These are phyloP conservation scores for Pseudoscleropodium purum DNA, from an alignment of 225 moss, liverwort and hornwort species.

Conservation along the genomic window DNA sequence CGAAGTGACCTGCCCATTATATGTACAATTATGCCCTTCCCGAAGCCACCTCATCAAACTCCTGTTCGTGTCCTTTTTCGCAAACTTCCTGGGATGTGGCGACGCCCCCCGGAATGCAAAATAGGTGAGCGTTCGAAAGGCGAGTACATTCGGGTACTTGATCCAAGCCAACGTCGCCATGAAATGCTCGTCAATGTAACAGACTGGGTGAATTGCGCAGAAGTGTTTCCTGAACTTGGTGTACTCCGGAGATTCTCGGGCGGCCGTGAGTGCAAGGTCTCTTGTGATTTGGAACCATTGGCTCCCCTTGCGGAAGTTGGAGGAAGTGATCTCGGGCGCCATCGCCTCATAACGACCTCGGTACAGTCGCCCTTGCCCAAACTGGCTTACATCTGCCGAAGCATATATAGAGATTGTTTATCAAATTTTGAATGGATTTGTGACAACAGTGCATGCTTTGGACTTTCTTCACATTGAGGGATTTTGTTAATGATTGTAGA, in stretches of 20 bases:
- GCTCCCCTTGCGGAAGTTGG: conserved; percentile 40
- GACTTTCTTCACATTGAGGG: not conserved
- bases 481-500: not conserved
- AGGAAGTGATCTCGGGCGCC: conserved; percentile 18
- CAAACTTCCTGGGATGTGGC: conserved; percentile 13
- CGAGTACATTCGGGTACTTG: not conserved
- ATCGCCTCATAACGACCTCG: not conserved
- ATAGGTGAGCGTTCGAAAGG: conserved; percentile 33
- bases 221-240: conserved; percentile 18
- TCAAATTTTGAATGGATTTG: not conserved
- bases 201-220: not conserved
- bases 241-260: conserved; percentile 3
- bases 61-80: not conserved
- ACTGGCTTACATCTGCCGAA: not conserved
- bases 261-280: not conserved
- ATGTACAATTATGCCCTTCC: not conserved
- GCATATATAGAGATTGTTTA: not conserved
- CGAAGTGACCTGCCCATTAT: not conserved
- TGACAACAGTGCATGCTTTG: not conserved
- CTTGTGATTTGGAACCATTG: conserved; percentile 45
- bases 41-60: not conserved
- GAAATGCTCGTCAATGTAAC: conserved; percentile 51
- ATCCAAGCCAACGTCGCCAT: conserved; percentile 20
- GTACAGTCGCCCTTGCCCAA: conserved; percentile 3
- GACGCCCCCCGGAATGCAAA: not conserved